Conservation (phyloP, 176 grass and related monocot species). For the Aegilops bicornis region DNA sequence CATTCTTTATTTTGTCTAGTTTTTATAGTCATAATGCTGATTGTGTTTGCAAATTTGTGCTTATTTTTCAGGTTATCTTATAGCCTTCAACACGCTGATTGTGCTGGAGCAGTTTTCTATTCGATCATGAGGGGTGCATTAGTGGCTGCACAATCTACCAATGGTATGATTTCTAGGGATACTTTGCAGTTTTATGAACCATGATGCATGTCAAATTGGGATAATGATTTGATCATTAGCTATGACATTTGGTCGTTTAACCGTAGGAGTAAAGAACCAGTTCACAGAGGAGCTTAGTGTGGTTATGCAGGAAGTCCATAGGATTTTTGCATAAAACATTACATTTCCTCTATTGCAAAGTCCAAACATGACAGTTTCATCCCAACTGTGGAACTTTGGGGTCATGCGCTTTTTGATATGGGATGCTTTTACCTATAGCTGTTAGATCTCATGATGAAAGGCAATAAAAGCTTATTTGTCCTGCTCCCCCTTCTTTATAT, state of each 20-base stretch:
- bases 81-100: constrained; percentile 78
- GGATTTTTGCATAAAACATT: neutral
- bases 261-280: neutral
- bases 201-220: neutral
- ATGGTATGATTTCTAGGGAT: constrained; percentile 35
- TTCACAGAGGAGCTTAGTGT: neutral
- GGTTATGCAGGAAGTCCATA: constrained; percentile 3
- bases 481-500: constrained; percentile 5
- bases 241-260: neutral
- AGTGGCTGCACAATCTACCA: constrained; percentile 54
- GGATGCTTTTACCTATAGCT: constrained; percentile 3
- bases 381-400: neutral
- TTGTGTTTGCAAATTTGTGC: neutral
- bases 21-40: neutral
- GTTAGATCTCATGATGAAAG: neutral
- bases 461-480: neutral
- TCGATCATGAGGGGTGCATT: constrained; percentile 71
- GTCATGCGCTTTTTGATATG: neutral
- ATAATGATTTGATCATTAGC: neutral
- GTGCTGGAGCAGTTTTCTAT: constrained; percentile 80
- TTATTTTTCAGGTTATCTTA: constrained; percentile 72
- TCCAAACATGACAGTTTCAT: neutral
- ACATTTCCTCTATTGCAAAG: neutral
- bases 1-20: constrained; percentile 4
- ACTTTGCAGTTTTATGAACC: neutral